These are phyloP conservation scores for Talaromyces sp. DNA, from an alignment of 2,329 filamentous ascomycete genomes.

Conservation along the genomic window DNA sequence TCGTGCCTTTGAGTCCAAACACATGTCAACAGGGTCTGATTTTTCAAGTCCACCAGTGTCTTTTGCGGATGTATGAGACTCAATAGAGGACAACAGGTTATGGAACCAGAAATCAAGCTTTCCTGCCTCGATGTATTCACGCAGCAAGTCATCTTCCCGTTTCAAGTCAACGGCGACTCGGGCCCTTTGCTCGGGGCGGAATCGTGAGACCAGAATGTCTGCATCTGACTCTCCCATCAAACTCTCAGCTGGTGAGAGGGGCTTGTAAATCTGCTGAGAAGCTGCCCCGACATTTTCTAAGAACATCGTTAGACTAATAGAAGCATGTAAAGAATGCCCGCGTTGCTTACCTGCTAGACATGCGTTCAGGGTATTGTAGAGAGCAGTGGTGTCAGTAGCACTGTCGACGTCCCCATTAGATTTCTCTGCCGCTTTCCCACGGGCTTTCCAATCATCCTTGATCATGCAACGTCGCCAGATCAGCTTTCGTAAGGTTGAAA, in stretches of 20 bases:
- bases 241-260: constrained; percentile 32
- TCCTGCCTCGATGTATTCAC: constrained; percentile 65
- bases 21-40: background rate
- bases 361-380: constrained; percentile 68
- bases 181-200: constrained; percentile 66
- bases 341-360: constrained; percentile 57
- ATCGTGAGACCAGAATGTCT: constrained; percentile 56
- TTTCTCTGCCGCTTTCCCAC: constrained; percentile 77
- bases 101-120: constrained; percentile 71
- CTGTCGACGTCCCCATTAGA: constrained; percentile 69
- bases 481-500: constrained; percentile 32
- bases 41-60: background rate
- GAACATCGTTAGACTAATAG: constrained; percentile 10
- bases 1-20: background rate
- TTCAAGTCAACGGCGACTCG: constrained; percentile 72
- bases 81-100: constrained; percentile 29
- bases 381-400: constrained; percentile 65
- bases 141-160: constrained; percentile 69
- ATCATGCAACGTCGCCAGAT: constrained; percentile 89
- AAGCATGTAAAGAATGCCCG: background rate
- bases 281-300: background rate
- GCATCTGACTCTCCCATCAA: constrained; percentile 32
- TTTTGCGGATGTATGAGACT: constrained; percentile 11
- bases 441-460: constrained; percentile 78
- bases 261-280: constrained; percentile 25